Percentiles rank a stretch among this genome's conserved stretches.
Evolutionary conservation across 164 flowering plant genomes (phyloP).

Genomic region (Saururus chinensis): DNA sequence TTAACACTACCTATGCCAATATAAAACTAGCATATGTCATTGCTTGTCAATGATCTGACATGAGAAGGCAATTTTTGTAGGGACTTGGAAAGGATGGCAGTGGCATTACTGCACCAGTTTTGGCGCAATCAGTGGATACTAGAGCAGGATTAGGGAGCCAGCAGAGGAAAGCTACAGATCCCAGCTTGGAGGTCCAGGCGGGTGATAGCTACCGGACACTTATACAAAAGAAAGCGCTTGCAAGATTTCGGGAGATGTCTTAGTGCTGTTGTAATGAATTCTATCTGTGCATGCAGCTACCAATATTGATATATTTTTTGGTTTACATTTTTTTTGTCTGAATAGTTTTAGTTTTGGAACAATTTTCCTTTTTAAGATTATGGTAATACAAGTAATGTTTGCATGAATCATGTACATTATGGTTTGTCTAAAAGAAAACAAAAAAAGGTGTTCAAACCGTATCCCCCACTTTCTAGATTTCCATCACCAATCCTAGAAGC

Average conservation of each 20-base stretch:
- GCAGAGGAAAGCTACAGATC: conserved; percentile 60
- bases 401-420: no score
- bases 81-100: conserved; percentile 98
- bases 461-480: no score
- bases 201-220: conserved; percentile 87
- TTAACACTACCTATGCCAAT: not conserved
- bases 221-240: conserved; percentile 86
- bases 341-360: no score
- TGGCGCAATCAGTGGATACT: conserved; percentile 53
- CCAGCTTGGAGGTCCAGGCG: conserved; percentile 69
- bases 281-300: not conserved
- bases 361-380: no score
- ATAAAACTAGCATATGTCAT: not conserved
- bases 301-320: no score
- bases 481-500: no score
- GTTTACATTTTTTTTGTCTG: no score
- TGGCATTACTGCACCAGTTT: conserved; percentile 89
- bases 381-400: no score
- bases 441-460: no score
- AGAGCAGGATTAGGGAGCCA: conserved; percentile 92
- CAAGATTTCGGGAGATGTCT: conserved; percentile 86
- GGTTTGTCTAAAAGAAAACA: no score
- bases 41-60: not conserved
- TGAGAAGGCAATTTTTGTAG: conserved; percentile 19
- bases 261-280: conserved; percentile 2